Base-by-base conservation (phyloP, 1,284 basidiomycete genomes). In the Xerocomus amazonicus region DNA sequence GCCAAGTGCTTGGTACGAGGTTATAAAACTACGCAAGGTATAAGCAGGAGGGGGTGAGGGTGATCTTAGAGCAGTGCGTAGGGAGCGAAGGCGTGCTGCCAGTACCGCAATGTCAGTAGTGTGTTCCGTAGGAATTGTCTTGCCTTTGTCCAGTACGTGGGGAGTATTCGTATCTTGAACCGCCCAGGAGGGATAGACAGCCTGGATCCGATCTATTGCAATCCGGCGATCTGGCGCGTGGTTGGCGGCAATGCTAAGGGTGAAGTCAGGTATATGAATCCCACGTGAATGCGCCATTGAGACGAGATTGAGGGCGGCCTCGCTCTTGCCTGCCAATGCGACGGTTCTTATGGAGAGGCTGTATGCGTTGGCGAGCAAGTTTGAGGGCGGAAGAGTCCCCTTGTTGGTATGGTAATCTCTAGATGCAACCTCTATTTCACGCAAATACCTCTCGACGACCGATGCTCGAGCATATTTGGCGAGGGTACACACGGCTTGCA, bases 41-140 rank as follows among this genome's bases (percentile, higher is more conserved):
- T 48, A 45, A 29, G 64, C 52, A 14, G 62, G 39, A 13, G 67
- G 63, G 0, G 60, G 64, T 1, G 8, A 36, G n/a, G 47, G 43
- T 1, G 66, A 65, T 39, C 49, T 29, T 4, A 68, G 14, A 10
- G 64, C 54, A 3, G 8, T 46, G 26, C 67, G 64, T 23, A 68
- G 48, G 19, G 49, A 48, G 13, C 63, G 67, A 43, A 66, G 55
- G 9, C 50, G 57, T 4, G 50, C 26, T 35, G 61, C 51, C 5
- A 68, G 50, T 14, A 6, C 26, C 1, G 29, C 34, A 9, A 57
- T 37, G 12, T 60, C 52, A 17, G 32, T 4, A 7, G 50, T 19
- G 10, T 42, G 28, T 14, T 28, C 52, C n/a, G 35, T 23, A n/a
- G 39, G 19, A 33, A 36, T 50, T 1, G n/a, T 26, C 29, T 51